A percentile compares a stretch with the other conserved stretches of the same genome.
These are phyloP conservation scores for Fusarium coicis DNA, from an alignment of 2,329 filamentous ascomycete genomes.

Conservation along the genomic window DNA sequence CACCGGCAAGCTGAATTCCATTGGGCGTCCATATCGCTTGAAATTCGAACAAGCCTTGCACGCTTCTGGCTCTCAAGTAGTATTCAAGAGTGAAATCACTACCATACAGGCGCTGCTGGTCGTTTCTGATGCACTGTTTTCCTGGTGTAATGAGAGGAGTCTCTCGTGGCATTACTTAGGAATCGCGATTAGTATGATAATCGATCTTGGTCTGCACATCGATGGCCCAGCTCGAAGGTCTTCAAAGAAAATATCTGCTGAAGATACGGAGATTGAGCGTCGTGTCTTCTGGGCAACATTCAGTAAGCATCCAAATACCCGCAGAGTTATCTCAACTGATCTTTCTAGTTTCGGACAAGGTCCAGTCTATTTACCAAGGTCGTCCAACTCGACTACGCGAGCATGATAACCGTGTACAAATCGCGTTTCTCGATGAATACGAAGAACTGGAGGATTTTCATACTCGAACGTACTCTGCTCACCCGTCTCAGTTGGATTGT, in stretches of 20 bases:
- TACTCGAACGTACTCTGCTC: constrained; percentile 52
- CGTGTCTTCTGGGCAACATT: constrained; percentile 48
- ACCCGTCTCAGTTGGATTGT: constrained; percentile 44
- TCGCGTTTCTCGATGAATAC: constrained; percentile 58
- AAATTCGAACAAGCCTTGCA: constrained; percentile 9
- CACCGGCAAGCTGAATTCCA: not conserved
- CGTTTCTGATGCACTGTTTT: not conserved
- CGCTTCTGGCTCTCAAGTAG: not conserved
- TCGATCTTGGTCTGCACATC: constrained; percentile 17
- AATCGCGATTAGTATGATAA: constrained; percentile 16
- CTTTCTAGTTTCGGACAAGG: constrained; percentile 55
- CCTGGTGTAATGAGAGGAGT: constrained; percentile 15
- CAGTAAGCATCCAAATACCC: not conserved
- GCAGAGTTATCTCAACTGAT: not conserved
- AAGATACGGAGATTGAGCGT: constrained; percentile 57
- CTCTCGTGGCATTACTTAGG: constrained; percentile 26
- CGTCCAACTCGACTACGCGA: constrained; percentile 58
- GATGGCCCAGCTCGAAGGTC: not conserved
- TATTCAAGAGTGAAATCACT: constrained; percentile 10
- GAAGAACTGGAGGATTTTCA: constrained; percentile 63
- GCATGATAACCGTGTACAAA: constrained; percentile 56
- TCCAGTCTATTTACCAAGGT: constrained; percentile 64
- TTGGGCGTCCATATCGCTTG: constrained; percentile 1
- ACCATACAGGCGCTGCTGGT: constrained; percentile 12
- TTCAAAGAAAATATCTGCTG: constrained; percentile 46